A percentile compares a stretch with the other conserved stretches of the same genome.
Conservation (phyloP, 805 yeast species). For the Yarrowia phangngaensis region DNA sequence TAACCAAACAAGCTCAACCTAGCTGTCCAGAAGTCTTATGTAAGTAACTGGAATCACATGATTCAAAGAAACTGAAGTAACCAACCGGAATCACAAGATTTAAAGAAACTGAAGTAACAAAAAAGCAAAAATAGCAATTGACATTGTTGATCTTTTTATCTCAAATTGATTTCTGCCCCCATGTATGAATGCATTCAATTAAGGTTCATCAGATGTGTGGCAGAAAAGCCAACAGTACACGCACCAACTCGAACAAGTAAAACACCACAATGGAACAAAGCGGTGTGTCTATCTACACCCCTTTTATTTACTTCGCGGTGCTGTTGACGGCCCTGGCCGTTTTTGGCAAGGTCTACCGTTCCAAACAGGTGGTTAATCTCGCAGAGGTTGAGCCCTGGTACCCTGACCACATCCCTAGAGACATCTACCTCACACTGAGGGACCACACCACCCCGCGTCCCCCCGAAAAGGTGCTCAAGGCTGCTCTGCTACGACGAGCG, state of each 20-base stretch:
- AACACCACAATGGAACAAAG: constrained; percentile 38
- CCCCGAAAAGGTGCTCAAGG: constrained; percentile 72
- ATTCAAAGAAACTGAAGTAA: no score
- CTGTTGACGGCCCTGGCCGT: constrained; percentile 60
- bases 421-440: constrained; percentile 58
- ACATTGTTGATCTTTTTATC: no score
- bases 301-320: constrained; percentile 69
- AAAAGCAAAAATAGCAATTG: no score
- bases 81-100: no score
- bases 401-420: constrained; percentile 57
- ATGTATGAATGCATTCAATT: no score
- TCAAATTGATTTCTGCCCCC: no score
- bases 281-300: constrained; percentile 58
- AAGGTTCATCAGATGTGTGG: no score
- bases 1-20: no score
- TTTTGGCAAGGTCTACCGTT: constrained; percentile 67
- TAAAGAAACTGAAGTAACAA: no score
- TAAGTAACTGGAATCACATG: no score
- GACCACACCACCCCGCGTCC: constrained; percentile 51
- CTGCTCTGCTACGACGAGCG: constrained; percentile 66
- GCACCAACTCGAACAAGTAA: background rate
- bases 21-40: no score
- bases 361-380: constrained; percentile 48
- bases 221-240: constrained; percentile 2
- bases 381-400: constrained; percentile 68